Conservation (phyloP, 148 eudicot species). For the Nepenthes gracilis region DNA sequence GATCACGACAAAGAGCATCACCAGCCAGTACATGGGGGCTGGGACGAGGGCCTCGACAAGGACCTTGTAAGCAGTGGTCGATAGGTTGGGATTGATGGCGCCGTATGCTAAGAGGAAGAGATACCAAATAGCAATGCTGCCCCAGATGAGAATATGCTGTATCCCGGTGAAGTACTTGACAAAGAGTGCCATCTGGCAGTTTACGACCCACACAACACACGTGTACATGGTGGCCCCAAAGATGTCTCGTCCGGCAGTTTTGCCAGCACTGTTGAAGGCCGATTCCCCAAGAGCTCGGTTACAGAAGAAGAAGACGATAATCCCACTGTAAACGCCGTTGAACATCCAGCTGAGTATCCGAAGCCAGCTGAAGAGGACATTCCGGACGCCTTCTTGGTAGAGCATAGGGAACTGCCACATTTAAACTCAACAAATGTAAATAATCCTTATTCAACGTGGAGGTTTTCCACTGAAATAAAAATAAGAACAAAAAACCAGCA, state of each 20-base stretch:
- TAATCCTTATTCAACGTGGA: too few relatives aligned
- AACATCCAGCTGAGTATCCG: slow-evolving; percentile 95
- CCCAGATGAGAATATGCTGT: slow-evolving; percentile 86
- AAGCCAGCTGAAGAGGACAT: slow-evolving; percentile 84
- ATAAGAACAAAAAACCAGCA: too few relatives aligned
- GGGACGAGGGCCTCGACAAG: slow-evolving; percentile 61
- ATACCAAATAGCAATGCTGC: slow-evolving; percentile 66
- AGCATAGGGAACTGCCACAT: slow-evolving; percentile 66
- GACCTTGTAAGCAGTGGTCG: slow-evolving; percentile 61
- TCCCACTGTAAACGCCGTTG: slow-evolving; percentile 63
- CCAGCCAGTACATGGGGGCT: slow-evolving; percentile 46
- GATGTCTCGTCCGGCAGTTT: slow-evolving; percentile 43
- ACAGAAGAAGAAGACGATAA: slow-evolving; percentile 74
- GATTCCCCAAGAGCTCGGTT: slow-evolving; percentile 38
- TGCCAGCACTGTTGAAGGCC: slow-evolving; percentile 46
- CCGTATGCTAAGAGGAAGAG: slow-evolving; percentile 62
- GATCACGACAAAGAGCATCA: slow-evolving; percentile 46
- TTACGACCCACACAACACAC: slow-evolving; percentile 75
- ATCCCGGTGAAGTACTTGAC: slow-evolving; percentile 80
- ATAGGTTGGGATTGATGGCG: slow-evolving; percentile 28
- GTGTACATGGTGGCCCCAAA: slow-evolving; percentile 84
- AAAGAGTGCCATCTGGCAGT: slow-evolving; percentile 88
- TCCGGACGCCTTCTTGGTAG: slow-evolving; percentile 96
- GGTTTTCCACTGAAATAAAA: too few relatives aligned
- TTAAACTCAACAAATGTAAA: not conserved